Base-by-base conservation (phyloP, 2,329 filamentous ascomycete genomes). In the Domatiomyces catenatus region DNA sequence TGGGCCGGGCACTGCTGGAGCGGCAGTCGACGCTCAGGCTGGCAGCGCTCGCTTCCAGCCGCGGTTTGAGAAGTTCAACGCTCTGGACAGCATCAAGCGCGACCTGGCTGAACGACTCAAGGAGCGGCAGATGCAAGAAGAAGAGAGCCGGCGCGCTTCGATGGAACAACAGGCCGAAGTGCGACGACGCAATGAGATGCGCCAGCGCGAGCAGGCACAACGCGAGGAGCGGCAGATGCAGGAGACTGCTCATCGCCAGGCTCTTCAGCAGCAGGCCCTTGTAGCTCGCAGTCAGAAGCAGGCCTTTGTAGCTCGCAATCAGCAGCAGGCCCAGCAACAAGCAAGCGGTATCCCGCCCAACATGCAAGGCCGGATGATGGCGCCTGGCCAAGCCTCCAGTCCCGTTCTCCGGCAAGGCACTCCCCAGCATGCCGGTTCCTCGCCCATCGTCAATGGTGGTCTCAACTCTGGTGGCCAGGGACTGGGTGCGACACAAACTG, bases 1-100 rank as follows among this genome's bases (percentile, higher is more conserved):
- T 48, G 74, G 74, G 2, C 68, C 73, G 10, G 75, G 76, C 32
- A 39, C 32, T 39, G 32, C 32, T 1, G 77, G 80, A 50, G 73
- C 77, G n/a, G 83, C 85, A 53, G 79, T 76, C 18, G 88, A 94
- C 62, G 82, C 80, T 7, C 80, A 86, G 55, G 78, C 80, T 39
- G 82, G 79, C 18, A 75, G 76, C 5, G 75, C 80, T n/a, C 76
- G 83, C 2, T 93, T 93, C 60, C 87, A 93, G 63, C 81, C 84
- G 36, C 79, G 83, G 24, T 95, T 96, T 63, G 88, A 92, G 59
- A 80, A 85, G 39, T 96, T 95, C 67, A 95, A 95, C 70, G 80
- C 86, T 1, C 78, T 98, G 44, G 86, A 87, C 52, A 84, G 86
- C 52, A 94, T 95, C 59, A 86, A 83, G 62, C 72, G 78, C 50